phyloP scores from a whole-genome alignment of 768 basidiomycete genomes.

The Tylopilus balloui region DNA sequence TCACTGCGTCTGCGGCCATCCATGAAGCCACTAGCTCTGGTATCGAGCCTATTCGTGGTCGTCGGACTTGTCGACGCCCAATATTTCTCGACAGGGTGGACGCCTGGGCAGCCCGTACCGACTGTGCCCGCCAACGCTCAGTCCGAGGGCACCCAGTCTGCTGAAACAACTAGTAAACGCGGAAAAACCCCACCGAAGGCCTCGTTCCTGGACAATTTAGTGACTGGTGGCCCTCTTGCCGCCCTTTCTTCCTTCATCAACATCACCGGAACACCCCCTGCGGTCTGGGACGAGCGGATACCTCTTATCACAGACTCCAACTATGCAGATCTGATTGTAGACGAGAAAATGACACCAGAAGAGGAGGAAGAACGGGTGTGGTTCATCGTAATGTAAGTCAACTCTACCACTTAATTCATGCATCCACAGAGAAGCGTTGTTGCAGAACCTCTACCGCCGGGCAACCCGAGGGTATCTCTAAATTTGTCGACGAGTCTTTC shows the following conservation, averaged over 20 bases:
- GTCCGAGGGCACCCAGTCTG: constrained; percentile 20
- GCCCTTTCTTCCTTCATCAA: constrained; percentile 55
- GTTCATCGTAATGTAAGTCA: constrained; percentile 70
- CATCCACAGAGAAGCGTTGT: neutral
- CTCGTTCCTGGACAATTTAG: constrained; percentile 32
- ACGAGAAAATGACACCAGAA: constrained; percentile 60
- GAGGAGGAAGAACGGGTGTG: constrained; percentile 69
- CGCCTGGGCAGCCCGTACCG: constrained; percentile 59
- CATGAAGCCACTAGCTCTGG: constrained; percentile 50
- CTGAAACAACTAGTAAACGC: constrained; percentile 25
- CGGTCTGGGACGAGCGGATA: constrained; percentile 66
- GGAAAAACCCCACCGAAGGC: constrained; percentile 10
- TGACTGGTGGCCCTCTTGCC: constrained; percentile 53
- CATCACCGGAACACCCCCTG: constrained; percentile 47
- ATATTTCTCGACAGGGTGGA: constrained; percentile 81
- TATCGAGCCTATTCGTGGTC: constrained; percentile 27
- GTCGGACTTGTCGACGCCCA: constrained; percentile 44
- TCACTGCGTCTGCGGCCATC: neutral
- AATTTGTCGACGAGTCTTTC: constrained; percentile 66
- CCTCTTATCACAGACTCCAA: constrained; percentile 81
- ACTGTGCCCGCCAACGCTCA: constrained; percentile 17
- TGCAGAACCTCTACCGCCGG: constrained; percentile 56
- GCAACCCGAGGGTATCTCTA: constrained; percentile 61
- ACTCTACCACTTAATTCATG: neutral
- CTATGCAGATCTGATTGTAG: constrained; percentile 64